Evolutionary conservation across 768 basidiomycete genomes (phyloP), one percentile per base, ranked within the genome.

Genomic region (Pholiota microspora): DNA sequence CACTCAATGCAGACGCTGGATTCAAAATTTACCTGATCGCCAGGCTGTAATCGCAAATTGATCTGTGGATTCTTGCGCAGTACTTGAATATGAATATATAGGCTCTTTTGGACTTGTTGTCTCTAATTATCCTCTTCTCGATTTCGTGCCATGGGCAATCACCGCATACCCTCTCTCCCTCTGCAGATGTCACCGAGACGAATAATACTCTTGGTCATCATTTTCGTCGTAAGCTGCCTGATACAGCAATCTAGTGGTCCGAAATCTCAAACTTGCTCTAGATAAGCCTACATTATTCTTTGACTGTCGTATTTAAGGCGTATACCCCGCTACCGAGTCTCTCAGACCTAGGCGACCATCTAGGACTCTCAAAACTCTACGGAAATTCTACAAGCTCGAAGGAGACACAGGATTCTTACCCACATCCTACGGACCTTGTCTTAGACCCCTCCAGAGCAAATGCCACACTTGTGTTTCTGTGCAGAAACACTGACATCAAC

Each of bases 401-500:
- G 15, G 46, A 31, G 4, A 18, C 21, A 13, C 25, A 27, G 21
- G 16, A 25, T 13, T 45, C 15, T 44, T n/a, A n/a, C n/a, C n/a
- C 36, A 3, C 24, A n/a, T 32, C 25, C 46, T 6, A 5, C 34
- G 3, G 13, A 48, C 18, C 5, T 42, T 35, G 44, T 27, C 18
- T 23, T 53, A 24, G 31, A 51, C n/a, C 24, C 12, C 24, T 25
- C 45, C 31, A 66, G 81, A 62, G 88, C 86, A 7, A 92, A 91
- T 59, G 91, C 89, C 3, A 86, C 86, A 0, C 88, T 92, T 64
- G 88, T 91, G n/a, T 77, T 91, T 58, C 80, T 97, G 23, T 81
- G 77, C 46, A 67, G 81, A 10, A 84, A 85, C 63, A 72, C 65
- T 18, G 83, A 84, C 53, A 64, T 85, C n/a, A 58, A 66, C 28